A percentile compares a stretch with the other conserved stretches of the same genome.
Conservation (phyloP, 768 basidiomycete species). For the Lactifluus subvellereus region DNA sequence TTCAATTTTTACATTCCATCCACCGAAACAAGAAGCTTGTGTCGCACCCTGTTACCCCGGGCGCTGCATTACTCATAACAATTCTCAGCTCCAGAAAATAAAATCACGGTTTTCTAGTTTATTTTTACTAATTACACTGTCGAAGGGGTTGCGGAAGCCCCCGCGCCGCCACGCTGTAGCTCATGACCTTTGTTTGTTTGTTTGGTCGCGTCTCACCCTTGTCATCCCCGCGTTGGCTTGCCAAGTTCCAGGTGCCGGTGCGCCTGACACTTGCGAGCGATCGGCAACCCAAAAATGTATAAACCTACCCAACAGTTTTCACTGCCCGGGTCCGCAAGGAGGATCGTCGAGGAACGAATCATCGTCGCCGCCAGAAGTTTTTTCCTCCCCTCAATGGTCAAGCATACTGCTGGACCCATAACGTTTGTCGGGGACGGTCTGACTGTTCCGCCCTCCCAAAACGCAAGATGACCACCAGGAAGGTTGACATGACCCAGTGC, state of each 20-base stretch:
- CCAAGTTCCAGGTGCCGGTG: conserved; percentile 21
- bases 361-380: conserved; percentile 12
- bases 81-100: neutral
- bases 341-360: conserved; percentile 21
- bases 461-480: neutral
- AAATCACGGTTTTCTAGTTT: neutral
- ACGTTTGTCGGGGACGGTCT: neutral
- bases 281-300: conserved; percentile 24
- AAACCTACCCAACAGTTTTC: conserved; percentile 20
- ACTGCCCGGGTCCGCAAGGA: conserved; percentile 8
- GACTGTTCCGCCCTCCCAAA: neutral
- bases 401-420: neutral
- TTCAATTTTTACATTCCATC: conserved; percentile 13
- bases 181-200: conserved; percentile 5
- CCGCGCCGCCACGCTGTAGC: conserved; percentile 6
- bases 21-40: neutral
- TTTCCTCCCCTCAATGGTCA: neutral
- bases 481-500: conserved; percentile 6
- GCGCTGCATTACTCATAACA: neutral
- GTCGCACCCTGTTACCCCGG: neutral
- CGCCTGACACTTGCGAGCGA: conserved; percentile 22
- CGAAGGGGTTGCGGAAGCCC: conserved; percentile 14
- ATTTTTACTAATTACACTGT: neutral
- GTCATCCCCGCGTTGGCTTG: conserved; percentile 7
- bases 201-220: conserved; percentile 5